Evolutionary conservation across 1,139 yeast species (phyloP), one percentile per base, ranked within the genome.

Genomic region (Diutina siamensis): DNA sequence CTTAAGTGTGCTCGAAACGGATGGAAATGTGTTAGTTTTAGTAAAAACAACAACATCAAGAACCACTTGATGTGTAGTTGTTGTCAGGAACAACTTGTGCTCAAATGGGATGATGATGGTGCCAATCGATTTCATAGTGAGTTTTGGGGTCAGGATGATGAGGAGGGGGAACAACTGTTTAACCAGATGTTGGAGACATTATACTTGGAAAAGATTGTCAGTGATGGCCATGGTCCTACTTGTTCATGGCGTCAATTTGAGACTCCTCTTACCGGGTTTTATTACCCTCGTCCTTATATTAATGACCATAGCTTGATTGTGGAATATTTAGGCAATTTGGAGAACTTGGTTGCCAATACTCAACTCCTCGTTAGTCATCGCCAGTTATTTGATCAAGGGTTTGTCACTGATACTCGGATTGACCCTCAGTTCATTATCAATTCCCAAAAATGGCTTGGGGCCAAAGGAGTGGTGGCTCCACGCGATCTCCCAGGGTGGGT

Each of bases 261-360:
- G 17, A 38, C 42, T 4, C 42, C 42, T 1, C 18, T 38, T 5
- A 18, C 18, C n/a, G 42, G 42, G 3, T 38, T 38, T 22, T 38
- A 38, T 13, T 38, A 38, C 32, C 42, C 42, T 15, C 42, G 42
- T n/a, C 42, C 42, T 15, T 38, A 38, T 27, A 25, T 38, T 15
- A 22, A 25, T 25, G 42, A 38, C 10, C 19, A 25, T 17, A 17
- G 17, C 7, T 18, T 38, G 13, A 38, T 38, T 20, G 8, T 25
- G 4, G 42, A 38, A 4, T 38, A 38, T 25, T 13, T 38, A 7
- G 18, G 4, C 15, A 22, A 38, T 27, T 25, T 38, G 21, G 33
- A 38, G 9, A 38, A 38, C 9, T 22, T 38, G 32, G 22, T 25
- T 8, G 17, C 25, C 13, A 38, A 38, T 25, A n/a, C 10, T 8